These are phyloP conservation scores for Blastocystis sp. DNA, from an alignment of 352 stramenopile species.

Conservation along the genomic window DNA sequence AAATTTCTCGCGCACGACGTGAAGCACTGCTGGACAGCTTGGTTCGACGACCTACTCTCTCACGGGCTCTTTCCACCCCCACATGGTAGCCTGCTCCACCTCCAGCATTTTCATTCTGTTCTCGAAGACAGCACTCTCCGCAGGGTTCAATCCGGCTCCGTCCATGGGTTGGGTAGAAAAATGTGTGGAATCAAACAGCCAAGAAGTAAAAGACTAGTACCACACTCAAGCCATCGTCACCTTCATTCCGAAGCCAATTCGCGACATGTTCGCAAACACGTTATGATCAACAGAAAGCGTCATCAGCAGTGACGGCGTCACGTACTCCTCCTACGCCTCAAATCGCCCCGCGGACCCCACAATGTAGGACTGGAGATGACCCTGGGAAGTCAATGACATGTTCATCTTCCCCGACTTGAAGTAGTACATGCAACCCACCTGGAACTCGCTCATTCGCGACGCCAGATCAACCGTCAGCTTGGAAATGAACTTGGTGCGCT, in stretches of 20 bases:
- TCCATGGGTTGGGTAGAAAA: not conserved
- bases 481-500: conserved; percentile 42
- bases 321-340: conserved; percentile 38
- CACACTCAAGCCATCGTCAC: conserved; percentile 27
- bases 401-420: conserved; percentile 63
- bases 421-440: conserved; percentile 36
- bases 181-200: conserved; percentile 31
- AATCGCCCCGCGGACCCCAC: not conserved
- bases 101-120: conserved; percentile 47
- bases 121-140: conserved; percentile 22
- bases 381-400: conserved; percentile 39
- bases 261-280: conserved; percentile 10
- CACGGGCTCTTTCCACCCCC: not conserved
- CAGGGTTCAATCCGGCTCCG: not conserved
- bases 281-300: conserved; percentile 53
- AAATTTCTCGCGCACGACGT: conserved; percentile 19
- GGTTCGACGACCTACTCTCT: not conserved
- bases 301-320: conserved; percentile 28
- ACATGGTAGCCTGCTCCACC: conserved; percentile 25
- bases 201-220: conserved; percentile 61
- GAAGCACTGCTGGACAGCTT: conserved; percentile 35
- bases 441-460: conserved; percentile 36
- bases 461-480: conserved; percentile 29
- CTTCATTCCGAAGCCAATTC: conserved; percentile 41
- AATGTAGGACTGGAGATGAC: conserved; percentile 49